These are phyloP conservation scores for Cicer chorassanicum DNA, from an alignment of 306 rosid genomes.

Conservation along the genomic window DNA sequence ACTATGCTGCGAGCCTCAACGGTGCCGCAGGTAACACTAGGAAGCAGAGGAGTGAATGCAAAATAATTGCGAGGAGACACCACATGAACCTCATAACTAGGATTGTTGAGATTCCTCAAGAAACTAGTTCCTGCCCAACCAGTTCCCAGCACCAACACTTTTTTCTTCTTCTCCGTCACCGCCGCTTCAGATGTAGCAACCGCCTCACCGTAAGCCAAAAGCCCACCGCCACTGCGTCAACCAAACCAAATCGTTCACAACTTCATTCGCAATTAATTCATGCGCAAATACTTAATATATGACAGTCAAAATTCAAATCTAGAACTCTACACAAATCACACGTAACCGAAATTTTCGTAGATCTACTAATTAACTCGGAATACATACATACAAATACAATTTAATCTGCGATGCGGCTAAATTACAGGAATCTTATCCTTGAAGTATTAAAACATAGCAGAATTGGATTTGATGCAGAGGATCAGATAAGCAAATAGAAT, in stretches of 20 bases:
- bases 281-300: background rate
- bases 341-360: background rate
- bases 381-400: background rate
- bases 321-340: background rate
- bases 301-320: background rate
- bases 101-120: slow-evolving; percentile 71
- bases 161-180: slow-evolving; percentile 68
- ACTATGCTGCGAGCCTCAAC: slow-evolving; percentile 95
- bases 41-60: slow-evolving; percentile 90
- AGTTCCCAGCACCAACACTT: slow-evolving; percentile 91
- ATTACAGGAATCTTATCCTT: background rate
- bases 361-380: slow-evolving; percentile 1
- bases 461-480: background rate
- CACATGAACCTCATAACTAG: slow-evolving; percentile 85
- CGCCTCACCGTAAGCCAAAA: slow-evolving; percentile 82
- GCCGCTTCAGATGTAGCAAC: slow-evolving; percentile 51
- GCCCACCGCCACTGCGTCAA: slow-evolving; percentile 80
- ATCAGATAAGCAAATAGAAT: slow-evolving; percentile 17
- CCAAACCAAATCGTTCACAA: slow-evolving; percentile 39
- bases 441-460: background rate
- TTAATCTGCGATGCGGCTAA: background rate
- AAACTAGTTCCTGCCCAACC: slow-evolving; percentile 99
- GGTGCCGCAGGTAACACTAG: slow-evolving; percentile 93
- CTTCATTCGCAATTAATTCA: slow-evolving; percentile 31
- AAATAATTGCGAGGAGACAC: slow-evolving; percentile 94